Percentiles rank a stretch among this genome's conserved stretches.
These are phyloP conservation scores for Fraxinus floribunda DNA, from an alignment of 305 asterid species.

Conservation along the genomic window DNA sequence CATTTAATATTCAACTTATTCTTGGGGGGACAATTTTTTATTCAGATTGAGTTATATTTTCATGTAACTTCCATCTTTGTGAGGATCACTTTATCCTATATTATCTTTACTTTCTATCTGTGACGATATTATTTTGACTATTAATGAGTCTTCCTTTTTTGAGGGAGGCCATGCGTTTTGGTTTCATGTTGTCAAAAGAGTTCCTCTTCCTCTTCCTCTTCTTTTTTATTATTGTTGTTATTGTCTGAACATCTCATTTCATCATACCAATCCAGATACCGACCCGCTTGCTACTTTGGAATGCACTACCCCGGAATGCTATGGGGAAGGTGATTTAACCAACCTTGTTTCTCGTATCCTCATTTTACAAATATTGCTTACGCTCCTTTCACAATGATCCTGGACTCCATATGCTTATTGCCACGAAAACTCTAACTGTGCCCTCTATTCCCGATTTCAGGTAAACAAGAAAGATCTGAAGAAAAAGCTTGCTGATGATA, in stretches of 20 bases:
- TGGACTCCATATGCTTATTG: too few species aligned
- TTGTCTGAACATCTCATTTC: background rate
- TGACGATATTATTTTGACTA: background rate
- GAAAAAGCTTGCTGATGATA: constrained; percentile 48
- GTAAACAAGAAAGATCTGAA: constrained; percentile 90
- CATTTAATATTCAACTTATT: background rate
- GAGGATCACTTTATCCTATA: background rate
- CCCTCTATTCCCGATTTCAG: constrained; percentile 30
- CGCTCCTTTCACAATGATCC: background rate
- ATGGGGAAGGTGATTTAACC: constrained; percentile 80
- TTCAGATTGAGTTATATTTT: background rate
- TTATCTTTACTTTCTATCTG: background rate
- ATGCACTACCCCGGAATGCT: constrained; percentile 85
- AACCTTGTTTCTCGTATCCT: background rate
- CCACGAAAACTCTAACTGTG: background rate
- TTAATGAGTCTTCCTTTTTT: background rate
- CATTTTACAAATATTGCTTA: background rate
- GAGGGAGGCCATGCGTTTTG: background rate
- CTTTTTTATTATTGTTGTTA: background rate
- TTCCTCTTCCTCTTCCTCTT: background rate
- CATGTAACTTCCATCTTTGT: background rate
- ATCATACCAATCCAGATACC: constrained; percentile 55
- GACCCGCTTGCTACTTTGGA: constrained; percentile 68
- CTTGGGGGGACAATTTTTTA: background rate
- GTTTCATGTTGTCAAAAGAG: background rate